Percentiles rank a stretch among this genome's conserved stretches.
Evolutionary conservation across 768 basidiomycete genomes (phyloP).

Genomic region (Collybiopsis confluens): DNA sequence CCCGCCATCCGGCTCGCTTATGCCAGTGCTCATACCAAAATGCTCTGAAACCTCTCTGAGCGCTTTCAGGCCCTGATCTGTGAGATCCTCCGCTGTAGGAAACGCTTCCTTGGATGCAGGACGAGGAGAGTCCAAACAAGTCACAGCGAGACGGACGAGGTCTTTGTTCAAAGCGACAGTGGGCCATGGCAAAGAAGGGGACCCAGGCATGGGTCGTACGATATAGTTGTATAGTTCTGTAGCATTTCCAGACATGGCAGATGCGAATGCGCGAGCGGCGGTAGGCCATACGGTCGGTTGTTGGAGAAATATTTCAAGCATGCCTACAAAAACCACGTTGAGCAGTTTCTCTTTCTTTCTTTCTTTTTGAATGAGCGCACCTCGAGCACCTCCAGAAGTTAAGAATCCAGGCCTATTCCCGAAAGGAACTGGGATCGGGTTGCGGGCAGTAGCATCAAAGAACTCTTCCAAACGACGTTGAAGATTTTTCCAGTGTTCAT

Average conservation of each 20-base stretch:
- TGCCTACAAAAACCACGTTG: not conserved
- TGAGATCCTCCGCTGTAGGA: conserved; percentile 12
- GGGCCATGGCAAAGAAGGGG: not conserved
- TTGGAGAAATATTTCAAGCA: conserved; percentile 16
- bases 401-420: conserved; percentile 15
- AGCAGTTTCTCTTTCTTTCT: not conserved
- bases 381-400: conserved; percentile 21
- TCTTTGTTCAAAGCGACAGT: conserved; percentile 5
- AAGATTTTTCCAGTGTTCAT: conserved; percentile 12
- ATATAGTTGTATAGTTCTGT: conserved; percentile 16
- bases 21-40: conserved; percentile 16
- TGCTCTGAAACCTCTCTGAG: conserved; percentile 15
- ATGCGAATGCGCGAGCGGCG: conserved; percentile 11
- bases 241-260: conserved; percentile 18
- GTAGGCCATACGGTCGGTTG: conserved; percentile 14
- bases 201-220: not conserved
- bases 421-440: conserved; percentile 15
- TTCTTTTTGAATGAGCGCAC: not conserved
- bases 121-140: conserved; percentile 19
- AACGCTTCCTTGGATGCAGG: not conserved
- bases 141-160: conserved; percentile 17
- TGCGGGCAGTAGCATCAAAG: conserved; percentile 16
- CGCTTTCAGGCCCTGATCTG: conserved; percentile 9
- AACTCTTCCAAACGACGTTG: conserved; percentile 14
- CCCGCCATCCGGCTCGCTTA: conserved; percentile 19